A percentile compares a stretch with the other conserved stretches of the same genome.
Evolutionary conservation across 345 rosid genomes (phyloP).

Genomic region (Kandelia obovata): DNA sequence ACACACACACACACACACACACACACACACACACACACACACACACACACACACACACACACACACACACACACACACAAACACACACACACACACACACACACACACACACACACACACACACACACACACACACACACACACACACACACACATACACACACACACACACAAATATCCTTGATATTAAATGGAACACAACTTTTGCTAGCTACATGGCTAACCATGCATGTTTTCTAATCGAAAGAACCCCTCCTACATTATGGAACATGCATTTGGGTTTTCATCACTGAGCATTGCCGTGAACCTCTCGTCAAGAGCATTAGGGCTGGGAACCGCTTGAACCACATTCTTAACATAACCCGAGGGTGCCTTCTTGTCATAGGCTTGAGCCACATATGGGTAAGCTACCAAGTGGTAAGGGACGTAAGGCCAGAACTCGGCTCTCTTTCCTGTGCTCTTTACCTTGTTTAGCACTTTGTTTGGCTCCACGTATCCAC

Average conservation of each 20-base stretch:
- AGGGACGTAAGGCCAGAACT: slow-evolving; percentile 53
- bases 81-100: too few relatives aligned
- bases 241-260: slow-evolving; percentile 22
- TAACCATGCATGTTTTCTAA: too few relatives aligned
- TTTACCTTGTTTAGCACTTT: slow-evolving; percentile 40
- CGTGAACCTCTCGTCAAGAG: slow-evolving; percentile 23
- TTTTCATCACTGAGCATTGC: slow-evolving; percentile 47
- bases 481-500: slow-evolving; percentile 49
- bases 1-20: too few relatives aligned
- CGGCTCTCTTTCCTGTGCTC: slow-evolving; percentile 46
- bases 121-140: too few relatives aligned
- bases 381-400: slow-evolving; percentile 42
- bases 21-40: too few relatives aligned
- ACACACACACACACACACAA: too few relatives aligned
- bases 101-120: too few relatives aligned
- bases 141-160: too few relatives aligned
- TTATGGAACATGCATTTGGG: slow-evolving; percentile 45
- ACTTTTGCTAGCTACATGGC: too few relatives aligned
- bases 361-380: slow-evolving; percentile 51
- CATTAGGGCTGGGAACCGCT: slow-evolving; percentile 35
- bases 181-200: too few relatives aligned
- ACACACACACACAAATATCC: too few relatives aligned
- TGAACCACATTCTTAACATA: slow-evolving; percentile 40
- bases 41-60: too few relatives aligned
- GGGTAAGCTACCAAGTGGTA: slow-evolving; percentile 48